These are phyloP conservation scores for Tuber aestivum DNA, from an alignment of 495 filamentous ascomycete genomes.

Conservation along the genomic window DNA sequence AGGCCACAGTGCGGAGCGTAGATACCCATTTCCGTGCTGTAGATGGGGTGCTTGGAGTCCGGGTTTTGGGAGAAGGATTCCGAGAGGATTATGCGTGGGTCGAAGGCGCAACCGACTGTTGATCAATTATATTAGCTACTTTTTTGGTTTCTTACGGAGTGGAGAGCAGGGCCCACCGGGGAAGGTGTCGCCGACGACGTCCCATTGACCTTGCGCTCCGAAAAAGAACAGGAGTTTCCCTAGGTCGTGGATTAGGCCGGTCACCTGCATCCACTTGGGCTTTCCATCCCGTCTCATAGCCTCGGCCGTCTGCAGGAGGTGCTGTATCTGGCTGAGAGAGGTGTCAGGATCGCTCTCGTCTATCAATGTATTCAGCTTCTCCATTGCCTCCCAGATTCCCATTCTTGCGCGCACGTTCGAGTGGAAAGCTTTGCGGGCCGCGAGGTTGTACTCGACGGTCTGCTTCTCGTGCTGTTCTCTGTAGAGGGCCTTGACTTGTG, in stretches of 20 bases:
- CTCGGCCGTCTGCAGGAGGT: conserved; percentile 78
- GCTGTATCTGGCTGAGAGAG: conserved; percentile 76
- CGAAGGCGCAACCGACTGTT: conserved; percentile 71
- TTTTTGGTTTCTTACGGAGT: neutral
- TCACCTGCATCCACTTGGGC: conserved; percentile 87
- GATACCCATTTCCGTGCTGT: conserved; percentile 67
- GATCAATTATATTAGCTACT: conserved; percentile 2
- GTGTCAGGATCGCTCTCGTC: conserved; percentile 89
- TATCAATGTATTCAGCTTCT: conserved; percentile 80
- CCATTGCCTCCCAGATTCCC: conserved; percentile 83
- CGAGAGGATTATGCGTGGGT: conserved; percentile 68
- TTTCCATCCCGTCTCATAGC: conserved; percentile 83
- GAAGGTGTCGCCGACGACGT: conserved; percentile 87
- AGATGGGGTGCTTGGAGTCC: conserved; percentile 60
- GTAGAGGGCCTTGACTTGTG: conserved; percentile 30
- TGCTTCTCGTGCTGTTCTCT: conserved; percentile 38
- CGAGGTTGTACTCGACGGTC: conserved; percentile 45
- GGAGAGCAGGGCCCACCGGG: conserved; percentile 44
- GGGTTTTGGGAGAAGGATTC: conserved; percentile 69
- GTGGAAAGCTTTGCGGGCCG: conserved; percentile 65
- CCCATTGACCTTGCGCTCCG: conserved; percentile 78
- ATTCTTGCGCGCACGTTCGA: conserved; percentile 63
- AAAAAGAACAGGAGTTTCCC: conserved; percentile 85
- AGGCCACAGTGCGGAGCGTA: conserved; percentile 70
- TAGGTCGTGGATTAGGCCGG: conserved; percentile 81